Conservation (phyloP, 1,284 basidiomycete species). For the Dichomitus squalens region DNA sequence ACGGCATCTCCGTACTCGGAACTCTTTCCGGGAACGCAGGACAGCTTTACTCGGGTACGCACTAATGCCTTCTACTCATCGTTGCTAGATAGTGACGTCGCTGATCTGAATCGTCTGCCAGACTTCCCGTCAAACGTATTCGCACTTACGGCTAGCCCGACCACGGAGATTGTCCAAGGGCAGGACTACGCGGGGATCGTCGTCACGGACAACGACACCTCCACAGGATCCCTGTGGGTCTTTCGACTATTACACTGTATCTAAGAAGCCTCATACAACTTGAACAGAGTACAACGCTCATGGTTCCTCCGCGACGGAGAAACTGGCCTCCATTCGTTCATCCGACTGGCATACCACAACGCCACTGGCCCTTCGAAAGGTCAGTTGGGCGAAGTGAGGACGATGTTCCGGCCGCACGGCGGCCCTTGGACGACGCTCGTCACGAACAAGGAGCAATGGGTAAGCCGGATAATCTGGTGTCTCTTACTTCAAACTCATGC, state of each 20-base stretch:
- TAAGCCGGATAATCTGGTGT: not conserved
- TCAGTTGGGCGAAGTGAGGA: slow-evolving; percentile 28
- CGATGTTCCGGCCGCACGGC: slow-evolving; percentile 33
- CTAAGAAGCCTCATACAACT: not conserved
- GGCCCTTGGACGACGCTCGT: slow-evolving; percentile 30
- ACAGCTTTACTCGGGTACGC: slow-evolving; percentile 20
- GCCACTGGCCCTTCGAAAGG: slow-evolving; percentile 20
- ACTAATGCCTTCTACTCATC: not conserved
- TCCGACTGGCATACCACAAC: slow-evolving; percentile 31
- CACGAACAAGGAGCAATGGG: slow-evolving; percentile 31
- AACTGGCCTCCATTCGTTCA: slow-evolving; percentile 31
- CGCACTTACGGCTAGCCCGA: slow-evolving; percentile 7
- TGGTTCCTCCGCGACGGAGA: slow-evolving; percentile 33
- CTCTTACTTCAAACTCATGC: not conserved
- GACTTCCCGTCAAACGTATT: slow-evolving; percentile 22
- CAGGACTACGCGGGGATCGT: slow-evolving; percentile 17
- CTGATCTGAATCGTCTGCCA: not conserved
- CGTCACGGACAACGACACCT: slow-evolving; percentile 21
- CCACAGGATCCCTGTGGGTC: slow-evolving; percentile 18
- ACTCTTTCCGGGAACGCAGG: slow-evolving; percentile 16
- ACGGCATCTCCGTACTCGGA: slow-evolving; percentile 20
- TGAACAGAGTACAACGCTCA: slow-evolving; percentile 25
- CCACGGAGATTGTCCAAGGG: slow-evolving; percentile 13
- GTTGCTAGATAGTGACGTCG: not conserved
- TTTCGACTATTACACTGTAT: not conserved